A percentile compares a stretch with the other conserved stretches of the same genome.
These are phyloP conservation scores for Plantago coronopus DNA, from an alignment of 305 asterid species.

Conservation along the genomic window DNA sequence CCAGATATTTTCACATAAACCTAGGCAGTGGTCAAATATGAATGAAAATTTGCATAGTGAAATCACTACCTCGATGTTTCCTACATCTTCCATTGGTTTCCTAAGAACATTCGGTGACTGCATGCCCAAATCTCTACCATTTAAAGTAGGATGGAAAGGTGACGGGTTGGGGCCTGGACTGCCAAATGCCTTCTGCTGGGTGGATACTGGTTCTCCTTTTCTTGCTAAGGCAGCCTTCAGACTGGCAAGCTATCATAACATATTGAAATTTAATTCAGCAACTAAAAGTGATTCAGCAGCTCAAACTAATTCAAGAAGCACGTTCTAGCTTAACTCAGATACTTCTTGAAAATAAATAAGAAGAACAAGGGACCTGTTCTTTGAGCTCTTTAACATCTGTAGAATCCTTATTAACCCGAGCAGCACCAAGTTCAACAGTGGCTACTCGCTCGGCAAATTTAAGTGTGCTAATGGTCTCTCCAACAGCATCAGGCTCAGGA, in stretches of 20 bases:
- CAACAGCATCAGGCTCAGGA: constrained; percentile 84
- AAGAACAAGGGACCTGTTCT: constrained; percentile 93
- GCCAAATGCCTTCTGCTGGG: constrained; percentile 42
- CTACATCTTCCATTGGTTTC: constrained; percentile 91
- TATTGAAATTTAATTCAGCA: background rate
- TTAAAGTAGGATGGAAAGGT: constrained; percentile 37
- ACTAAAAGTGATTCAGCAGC: constrained; percentile 12
- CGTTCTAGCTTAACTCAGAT: background rate
- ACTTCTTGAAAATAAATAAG: background rate
- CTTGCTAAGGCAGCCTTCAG: constrained; percentile 80
- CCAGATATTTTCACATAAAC: no score
- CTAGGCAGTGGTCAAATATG: background rate
- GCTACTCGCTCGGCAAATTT: constrained; percentile 99
- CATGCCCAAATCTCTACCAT: constrained; percentile 36
- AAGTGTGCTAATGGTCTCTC: constrained; percentile 90
- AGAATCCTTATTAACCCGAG: constrained; percentile 82
- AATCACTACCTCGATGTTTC: constrained; percentile 75
- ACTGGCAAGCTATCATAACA: constrained; percentile 50
- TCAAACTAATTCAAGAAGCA: background rate
- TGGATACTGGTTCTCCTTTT: constrained; percentile 50
- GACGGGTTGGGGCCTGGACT: constrained; percentile 48
- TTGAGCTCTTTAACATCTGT: constrained; percentile 84
- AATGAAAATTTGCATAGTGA: constrained; percentile 11
- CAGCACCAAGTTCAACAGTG: constrained; percentile 97
- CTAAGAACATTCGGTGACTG: constrained; percentile 51